Percentiles rank a stretch among this genome's conserved stretches.
Conservation (phyloP, 345 rosid genomes). For the Pistacia integerrima region DNA sequence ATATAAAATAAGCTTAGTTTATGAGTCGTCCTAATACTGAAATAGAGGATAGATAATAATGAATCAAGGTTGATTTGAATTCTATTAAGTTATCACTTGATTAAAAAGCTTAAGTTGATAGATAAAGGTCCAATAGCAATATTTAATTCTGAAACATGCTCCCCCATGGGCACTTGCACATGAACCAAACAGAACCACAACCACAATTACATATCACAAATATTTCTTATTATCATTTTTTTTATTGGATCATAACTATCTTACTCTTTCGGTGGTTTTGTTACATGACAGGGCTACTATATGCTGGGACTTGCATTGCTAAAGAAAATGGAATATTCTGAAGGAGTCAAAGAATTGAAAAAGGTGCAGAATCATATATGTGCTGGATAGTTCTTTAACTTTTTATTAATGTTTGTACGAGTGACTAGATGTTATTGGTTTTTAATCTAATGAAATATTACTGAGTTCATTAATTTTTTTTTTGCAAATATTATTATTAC, state of each 20-base stretch:
- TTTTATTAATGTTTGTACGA: not conserved
- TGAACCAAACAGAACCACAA: too few species aligned
- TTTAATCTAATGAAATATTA: not conserved
- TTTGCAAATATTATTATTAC: not conserved
- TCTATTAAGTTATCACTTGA: too few species aligned
- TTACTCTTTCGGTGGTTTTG: constrained; percentile 14
- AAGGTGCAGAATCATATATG: constrained; percentile 42
- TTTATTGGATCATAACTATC: constrained; percentile 13
- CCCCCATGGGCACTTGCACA: too few species aligned
- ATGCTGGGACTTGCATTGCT: constrained; percentile 85
- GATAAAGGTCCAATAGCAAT: too few species aligned
- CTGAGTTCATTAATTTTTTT: not conserved
- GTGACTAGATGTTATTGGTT: not conserved
- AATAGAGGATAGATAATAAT: not conserved
- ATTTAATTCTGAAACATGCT: too few species aligned
- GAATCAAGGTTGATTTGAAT: not conserved
- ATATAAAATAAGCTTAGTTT: too few species aligned
- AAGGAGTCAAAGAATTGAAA: constrained; percentile 71
- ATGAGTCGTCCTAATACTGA: too few species aligned
- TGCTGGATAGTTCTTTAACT: not conserved
- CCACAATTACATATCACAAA: too few species aligned
- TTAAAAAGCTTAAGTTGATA: not conserved
- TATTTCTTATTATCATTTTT: not conserved
- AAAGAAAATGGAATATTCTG: constrained; percentile 46
- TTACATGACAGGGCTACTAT: constrained; percentile 67